Conservation (phyloP, 768 basidiomycete genomes). For the Lyophyllum semitale region DNA sequence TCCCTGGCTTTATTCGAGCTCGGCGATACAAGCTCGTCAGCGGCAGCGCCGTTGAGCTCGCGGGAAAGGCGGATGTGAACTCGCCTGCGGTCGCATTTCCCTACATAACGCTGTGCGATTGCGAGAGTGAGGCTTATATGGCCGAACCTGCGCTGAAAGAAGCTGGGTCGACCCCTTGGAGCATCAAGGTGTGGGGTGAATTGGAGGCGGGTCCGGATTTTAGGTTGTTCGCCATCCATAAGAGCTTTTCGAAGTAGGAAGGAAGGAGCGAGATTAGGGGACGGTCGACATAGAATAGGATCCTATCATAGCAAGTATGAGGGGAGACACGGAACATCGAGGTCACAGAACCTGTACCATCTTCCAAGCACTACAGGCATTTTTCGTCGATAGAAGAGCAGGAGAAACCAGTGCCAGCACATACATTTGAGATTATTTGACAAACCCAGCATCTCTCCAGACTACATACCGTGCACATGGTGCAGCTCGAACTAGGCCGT, state of each 20-base stretch:
- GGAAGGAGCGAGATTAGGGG: too few species aligned
- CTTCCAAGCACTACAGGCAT: too few species aligned
- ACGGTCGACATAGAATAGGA: too few species aligned
- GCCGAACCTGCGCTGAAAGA: conserved; percentile 8
- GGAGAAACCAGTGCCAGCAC: too few species aligned
- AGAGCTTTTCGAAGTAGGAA: conserved; percentile 13
- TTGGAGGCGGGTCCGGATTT: neutral
- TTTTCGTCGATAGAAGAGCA: too few species aligned
- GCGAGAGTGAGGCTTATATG: conserved; percentile 5
- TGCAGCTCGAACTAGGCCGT: too few species aligned
- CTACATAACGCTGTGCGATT: conserved; percentile 16
- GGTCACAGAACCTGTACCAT: too few species aligned
- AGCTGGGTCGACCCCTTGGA: conserved; percentile 10
- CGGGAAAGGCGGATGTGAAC: conserved; percentile 10
- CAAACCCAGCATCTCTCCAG: too few species aligned
- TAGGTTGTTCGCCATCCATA: conserved; percentile 13
- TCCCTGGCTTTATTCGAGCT: conserved; percentile 31
- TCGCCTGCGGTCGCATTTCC: neutral
- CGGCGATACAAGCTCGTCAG: conserved; percentile 27
- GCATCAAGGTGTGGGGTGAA: neutral
- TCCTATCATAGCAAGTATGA: too few species aligned
- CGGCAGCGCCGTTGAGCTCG: conserved; percentile 8
- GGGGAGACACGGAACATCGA: too few species aligned
- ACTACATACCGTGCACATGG: too few species aligned
- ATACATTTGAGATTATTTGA: too few species aligned